These are phyloP conservation scores for Arabis hirsuta DNA, from an alignment of 345 rosid genomes.

Conservation along the genomic window DNA sequence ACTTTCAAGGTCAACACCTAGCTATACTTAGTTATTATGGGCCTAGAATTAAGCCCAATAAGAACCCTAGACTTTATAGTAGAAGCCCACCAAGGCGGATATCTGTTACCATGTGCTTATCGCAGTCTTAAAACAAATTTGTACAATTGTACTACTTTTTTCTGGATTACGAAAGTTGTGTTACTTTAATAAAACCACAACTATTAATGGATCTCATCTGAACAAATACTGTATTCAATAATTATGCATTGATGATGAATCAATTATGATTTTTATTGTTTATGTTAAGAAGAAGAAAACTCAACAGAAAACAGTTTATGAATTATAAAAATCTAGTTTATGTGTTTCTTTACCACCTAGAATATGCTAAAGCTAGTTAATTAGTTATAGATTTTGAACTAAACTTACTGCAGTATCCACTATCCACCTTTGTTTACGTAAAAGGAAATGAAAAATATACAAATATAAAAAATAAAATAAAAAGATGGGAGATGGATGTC, in stretches of 20 bases:
- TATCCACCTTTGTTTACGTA: not conserved
- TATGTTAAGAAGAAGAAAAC: not conserved
- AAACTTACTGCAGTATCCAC: not conserved
- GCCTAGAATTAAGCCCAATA: conserved; percentile 2
- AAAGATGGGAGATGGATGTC: conserved; percentile 29
- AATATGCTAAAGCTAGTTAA: not conserved
- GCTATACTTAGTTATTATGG: not conserved
- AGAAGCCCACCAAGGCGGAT: conserved; percentile 12
- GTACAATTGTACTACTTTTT: not conserved
- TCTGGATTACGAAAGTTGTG: not conserved
- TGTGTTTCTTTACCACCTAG: not conserved
- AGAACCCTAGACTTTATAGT: not conserved
- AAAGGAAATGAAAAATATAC: not conserved
- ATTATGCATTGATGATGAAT: not conserved
- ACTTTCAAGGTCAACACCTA: conserved; percentile 10
- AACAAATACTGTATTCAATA: not conserved
- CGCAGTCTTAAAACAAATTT: not conserved
- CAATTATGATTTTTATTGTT: not conserved
- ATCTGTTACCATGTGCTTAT: not conserved
- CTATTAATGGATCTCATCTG: no score
- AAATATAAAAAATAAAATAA: not conserved
- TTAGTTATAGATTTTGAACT: not conserved
- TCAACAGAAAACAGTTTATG: not conserved
- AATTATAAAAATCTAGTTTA: not conserved
- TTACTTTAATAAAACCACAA: no score